phyloP scores from a whole-genome alignment of 202 grass and related monocot genomes.

The Carex arenaria region DNA sequence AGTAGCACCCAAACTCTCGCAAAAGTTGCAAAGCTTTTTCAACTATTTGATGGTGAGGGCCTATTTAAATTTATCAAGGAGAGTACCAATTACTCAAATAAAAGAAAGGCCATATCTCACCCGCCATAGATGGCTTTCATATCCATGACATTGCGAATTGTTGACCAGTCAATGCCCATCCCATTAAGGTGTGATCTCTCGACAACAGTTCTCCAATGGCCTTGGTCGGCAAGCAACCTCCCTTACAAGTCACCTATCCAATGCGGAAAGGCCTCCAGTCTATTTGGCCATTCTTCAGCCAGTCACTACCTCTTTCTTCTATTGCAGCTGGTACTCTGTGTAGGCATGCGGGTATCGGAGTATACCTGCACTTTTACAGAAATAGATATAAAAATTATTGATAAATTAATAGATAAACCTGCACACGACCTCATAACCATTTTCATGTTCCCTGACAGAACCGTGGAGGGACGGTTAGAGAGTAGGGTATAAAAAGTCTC shows the following conservation, averaged over 20 bases:
- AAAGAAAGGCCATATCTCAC: constrained; percentile 31
- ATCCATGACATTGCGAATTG: constrained; percentile 73
- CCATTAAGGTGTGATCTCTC: constrained; percentile 89
- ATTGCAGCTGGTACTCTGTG: constrained; percentile 80
- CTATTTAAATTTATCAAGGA: background rate
- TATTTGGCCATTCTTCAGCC: constrained; percentile 95
- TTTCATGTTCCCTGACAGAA: no score
- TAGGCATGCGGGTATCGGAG: constrained; percentile 63
- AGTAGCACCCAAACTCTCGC: background rate
- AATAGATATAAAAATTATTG: constrained; percentile 15
- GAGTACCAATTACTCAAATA: background rate
- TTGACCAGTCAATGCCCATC: constrained; percentile 87
- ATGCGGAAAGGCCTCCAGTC: constrained; percentile 64
- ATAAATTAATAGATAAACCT: background rate
- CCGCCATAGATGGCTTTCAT: constrained; percentile 93
- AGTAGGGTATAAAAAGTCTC: no score
- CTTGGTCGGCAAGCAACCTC: constrained; percentile 53
- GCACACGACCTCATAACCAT: no score
- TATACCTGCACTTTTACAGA: constrained; percentile 56
- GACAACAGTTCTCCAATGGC: constrained; percentile 76
- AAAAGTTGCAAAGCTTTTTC: background rate
- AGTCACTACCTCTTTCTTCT: constrained; percentile 88
- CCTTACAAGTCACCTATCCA: constrained; percentile 72
- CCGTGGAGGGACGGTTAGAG: no score
- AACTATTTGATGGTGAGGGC: background rate